These are phyloP conservation scores for Blastobotrys peoriensis DNA, from an alignment of 805 yeast species.

Conservation along the genomic window DNA sequence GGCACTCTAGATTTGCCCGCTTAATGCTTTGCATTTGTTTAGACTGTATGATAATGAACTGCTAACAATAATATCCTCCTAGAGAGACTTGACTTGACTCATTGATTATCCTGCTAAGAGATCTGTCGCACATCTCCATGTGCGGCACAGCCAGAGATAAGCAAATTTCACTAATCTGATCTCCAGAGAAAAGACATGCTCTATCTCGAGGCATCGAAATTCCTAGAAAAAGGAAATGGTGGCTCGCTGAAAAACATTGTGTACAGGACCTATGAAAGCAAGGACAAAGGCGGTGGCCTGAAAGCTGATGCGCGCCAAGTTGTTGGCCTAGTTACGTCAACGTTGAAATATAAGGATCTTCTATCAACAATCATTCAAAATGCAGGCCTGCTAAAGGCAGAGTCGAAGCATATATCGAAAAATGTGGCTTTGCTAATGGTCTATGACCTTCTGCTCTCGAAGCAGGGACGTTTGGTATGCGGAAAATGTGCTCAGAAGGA, in stretches of 20 bases:
- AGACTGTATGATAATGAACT: too few species aligned
- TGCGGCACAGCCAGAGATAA: background rate
- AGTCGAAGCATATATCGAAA: conserved; percentile 39
- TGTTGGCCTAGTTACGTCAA: conserved; percentile 75
- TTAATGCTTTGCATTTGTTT: too few species aligned
- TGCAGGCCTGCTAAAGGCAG: conserved; percentile 54
- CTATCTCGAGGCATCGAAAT: background rate
- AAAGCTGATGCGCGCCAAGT: conserved; percentile 75
- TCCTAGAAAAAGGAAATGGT: conserved; percentile 1
- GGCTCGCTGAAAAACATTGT: conserved; percentile 19
- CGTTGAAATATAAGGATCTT: conserved; percentile 64
- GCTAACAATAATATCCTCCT: too few species aligned
- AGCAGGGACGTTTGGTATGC: conserved; percentile 76
- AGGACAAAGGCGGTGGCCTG: conserved; percentile 34
- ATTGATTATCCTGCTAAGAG: too few species aligned
- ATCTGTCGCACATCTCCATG: too few species aligned
- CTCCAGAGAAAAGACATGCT: background rate
- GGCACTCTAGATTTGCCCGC: too few species aligned
- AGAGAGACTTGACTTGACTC: too few species aligned
- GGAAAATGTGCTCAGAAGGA: conserved; percentile 86
- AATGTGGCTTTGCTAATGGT: conserved; percentile 57
- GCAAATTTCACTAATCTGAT: background rate
- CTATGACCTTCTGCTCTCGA: conserved; percentile 74
- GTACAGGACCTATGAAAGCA: conserved; percentile 36
- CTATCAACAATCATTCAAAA: conserved; percentile 58